These are phyloP conservation scores for Botryobasidium botryosum DNA, from an alignment of 768 basidiomycete species.

Conservation along the genomic window DNA sequence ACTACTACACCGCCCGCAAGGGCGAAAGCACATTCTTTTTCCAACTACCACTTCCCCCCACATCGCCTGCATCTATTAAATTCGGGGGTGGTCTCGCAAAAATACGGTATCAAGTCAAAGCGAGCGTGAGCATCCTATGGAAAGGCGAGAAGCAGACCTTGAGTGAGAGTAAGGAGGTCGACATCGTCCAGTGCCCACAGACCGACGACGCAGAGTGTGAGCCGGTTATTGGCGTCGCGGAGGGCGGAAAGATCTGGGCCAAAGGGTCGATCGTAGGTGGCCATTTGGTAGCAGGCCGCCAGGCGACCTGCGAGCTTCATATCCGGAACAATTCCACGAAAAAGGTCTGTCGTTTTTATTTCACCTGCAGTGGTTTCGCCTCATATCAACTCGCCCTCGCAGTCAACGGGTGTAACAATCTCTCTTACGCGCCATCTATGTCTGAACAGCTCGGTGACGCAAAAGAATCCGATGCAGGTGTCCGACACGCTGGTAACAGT, in stretches of 20 bases:
- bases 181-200: slow-evolving; percentile 39
- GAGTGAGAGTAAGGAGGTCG: slow-evolving; percentile 39
- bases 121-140: slow-evolving; percentile 57
- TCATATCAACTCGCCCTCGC: background rate
- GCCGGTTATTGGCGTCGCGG: slow-evolving; percentile 40
- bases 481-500: slow-evolving; percentile 54
- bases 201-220: slow-evolving; percentile 1
- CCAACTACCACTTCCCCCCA: slow-evolving; percentile 48
- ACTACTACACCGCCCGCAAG: slow-evolving; percentile 56
- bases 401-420: slow-evolving; percentile 55
- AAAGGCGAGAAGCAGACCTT: slow-evolving; percentile 57
- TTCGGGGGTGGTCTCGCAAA: slow-evolving; percentile 54
- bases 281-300: slow-evolving; percentile 47
- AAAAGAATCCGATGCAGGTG: slow-evolving; percentile 34
- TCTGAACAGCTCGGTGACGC: slow-evolving; percentile 25
- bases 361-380: background rate
- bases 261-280: slow-evolving; percentile 50
- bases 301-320: slow-evolving; percentile 54
- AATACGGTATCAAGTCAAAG: slow-evolving; percentile 56
- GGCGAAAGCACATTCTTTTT: slow-evolving; percentile 69
- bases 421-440: slow-evolving; percentile 43
- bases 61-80: slow-evolving; percentile 51
- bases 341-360: slow-evolving; percentile 34
- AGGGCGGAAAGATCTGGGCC: slow-evolving; percentile 65
- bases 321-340: slow-evolving; percentile 70